Evolutionary conservation across 257 asterid genomes (phyloP), one percentile per base, ranked within the genome.

Genomic region (Leonotis leonurus): DNA sequence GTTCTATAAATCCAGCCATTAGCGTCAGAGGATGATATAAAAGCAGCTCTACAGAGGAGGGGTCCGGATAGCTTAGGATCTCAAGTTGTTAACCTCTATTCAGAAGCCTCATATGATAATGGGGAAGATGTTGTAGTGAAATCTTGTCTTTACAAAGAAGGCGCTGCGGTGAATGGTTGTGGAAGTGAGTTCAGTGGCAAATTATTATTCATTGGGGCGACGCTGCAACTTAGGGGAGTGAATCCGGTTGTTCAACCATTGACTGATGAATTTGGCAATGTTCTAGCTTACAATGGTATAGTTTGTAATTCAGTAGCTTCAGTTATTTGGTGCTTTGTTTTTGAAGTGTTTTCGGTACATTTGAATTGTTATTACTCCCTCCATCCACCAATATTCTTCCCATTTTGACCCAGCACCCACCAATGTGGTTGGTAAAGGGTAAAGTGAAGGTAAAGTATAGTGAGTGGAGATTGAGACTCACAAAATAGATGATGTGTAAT

Each of bases 21-120:
- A 39, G 78, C 81, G 60, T 74, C 82, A 22, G 85, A 72, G 58
- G 91, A 82, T 22, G 95, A 77, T 51, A 77, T 89, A 32, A 85
- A 75, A 73, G 70, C 39, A 36, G 89, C 79, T 46, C 65, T 92
- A 62, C 72, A 52, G 45, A 80, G 95, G 80, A 85, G 99, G 76
- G 99, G 99, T 14, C 99, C 99, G 21, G 93, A 92, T 61, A 87
- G 89, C 76, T 60, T 89, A 50, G 96, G 94, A 53, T 71, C 85
- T 72, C 82, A 70, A 65, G 58, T 30, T 71, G 62, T 89, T 59
- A 37, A 69, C 57, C 60, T 89, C 36, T 63, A 67, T 67, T 58
- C 78, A 6, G 72, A 56, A 4, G 37, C 33, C 18, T 60, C 70
- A 5, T 24, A 39, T 29, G 71, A 60, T 44, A 55, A 30, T 20